Evolutionary conservation across 805 yeast genomes (phyloP), one percentile per base, ranked within the genome.

Genomic region (Millerozyma miso): DNA sequence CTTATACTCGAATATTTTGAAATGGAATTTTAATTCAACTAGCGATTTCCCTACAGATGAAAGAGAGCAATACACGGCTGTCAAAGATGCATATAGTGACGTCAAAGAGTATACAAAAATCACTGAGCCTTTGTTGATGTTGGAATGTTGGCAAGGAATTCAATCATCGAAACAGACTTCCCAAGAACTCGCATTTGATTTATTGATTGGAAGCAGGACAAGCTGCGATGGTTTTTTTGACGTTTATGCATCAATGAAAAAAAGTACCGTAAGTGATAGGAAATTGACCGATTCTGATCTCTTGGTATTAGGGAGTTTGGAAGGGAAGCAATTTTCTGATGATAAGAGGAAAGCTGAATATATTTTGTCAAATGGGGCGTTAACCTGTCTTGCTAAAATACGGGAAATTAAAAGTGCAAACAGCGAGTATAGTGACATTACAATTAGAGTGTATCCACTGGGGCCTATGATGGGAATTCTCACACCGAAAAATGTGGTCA

Each of bases 91-190:
- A 1, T 93, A 87, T 55, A 44, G 54, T 0, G 66, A 76, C 39
- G 80, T 81, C 3, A 68, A 65, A n/a, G 88, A 85, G 2, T 93
- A 95, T 55, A 77, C 76, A 38, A 67, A 70, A 31, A 72, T 77
- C 1, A 84, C 88, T 60, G 86, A 83, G 50, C 99, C 99, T 0
- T 69, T 93, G 35, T 66, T 93, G 35, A 65, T 90, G 58, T 64
- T 91, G 33, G 99, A 93, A 64, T 86, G 96, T 49, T 95, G 98
- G 97, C 96, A 90, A 55, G 85, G 88, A 0, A 77, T 93, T 19
- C 83, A 81, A 50, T 74, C 87, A 3, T 80, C 93, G 0, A 81
- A 85, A 48, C 79, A 79, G 39, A 79, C 85, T 14, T 76, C 76
- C 7, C 77, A 76, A 38, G 74, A 70, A 42, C 63, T 53, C 4